Evolutionary conservation across 2,329 filamentous ascomycete genomes (phyloP).

Genomic region (Pseudogymnoascus sp.): DNA sequence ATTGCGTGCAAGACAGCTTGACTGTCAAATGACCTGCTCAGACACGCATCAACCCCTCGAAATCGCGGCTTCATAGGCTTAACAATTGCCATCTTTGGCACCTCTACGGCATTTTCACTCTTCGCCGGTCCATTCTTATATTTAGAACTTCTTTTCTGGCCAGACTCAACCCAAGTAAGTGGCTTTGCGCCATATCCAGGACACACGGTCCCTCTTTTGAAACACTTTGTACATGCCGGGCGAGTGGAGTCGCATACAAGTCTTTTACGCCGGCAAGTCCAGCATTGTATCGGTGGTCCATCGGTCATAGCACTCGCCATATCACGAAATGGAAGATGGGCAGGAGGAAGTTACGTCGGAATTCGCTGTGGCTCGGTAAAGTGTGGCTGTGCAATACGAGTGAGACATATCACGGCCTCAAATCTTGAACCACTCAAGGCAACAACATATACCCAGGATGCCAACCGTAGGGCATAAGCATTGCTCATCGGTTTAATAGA

Average conservation of each 20-base stretch:
- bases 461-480: not conserved
- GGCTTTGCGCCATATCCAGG: not conserved
- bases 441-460: not conserved
- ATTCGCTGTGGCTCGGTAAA: not conserved
- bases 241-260: not conserved
- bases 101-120: not conserved
- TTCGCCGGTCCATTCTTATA: no score
- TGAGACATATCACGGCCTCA: not conserved
- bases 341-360: not conserved
- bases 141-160: not conserved
- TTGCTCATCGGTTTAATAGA: not conserved
- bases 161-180: not conserved
- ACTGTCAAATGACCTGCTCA: not conserved
- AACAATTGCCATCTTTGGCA: not conserved
- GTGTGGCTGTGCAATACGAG: not conserved
- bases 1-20: not conserved
- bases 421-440: not conserved
- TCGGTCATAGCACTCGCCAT: constrained; percentile 2
- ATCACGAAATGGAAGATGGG: not conserved
- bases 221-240: not conserved
- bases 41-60: not conserved
- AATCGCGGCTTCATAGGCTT: not conserved
- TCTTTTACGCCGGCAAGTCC: not conserved
- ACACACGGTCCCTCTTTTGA: not conserved
- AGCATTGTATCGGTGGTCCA: not conserved